These are phyloP conservation scores for Rhodotorula toruloides DNA, from an alignment of 768 basidiomycete genomes.

Conservation along the genomic window DNA sequence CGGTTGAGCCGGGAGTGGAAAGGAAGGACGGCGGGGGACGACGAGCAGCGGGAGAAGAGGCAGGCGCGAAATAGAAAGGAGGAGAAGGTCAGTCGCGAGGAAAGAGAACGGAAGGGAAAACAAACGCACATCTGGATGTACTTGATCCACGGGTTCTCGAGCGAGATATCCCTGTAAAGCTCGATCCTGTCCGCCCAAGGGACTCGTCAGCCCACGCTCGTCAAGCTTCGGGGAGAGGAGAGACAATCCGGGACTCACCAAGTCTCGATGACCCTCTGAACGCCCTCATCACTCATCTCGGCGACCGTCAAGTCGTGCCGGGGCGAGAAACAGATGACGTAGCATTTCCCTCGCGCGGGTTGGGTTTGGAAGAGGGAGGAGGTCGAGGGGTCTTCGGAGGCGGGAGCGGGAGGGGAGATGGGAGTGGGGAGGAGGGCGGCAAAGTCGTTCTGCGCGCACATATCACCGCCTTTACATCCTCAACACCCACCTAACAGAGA, in stretches of 20 bases:
- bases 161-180: slow-evolving; percentile 40
- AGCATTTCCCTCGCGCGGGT: slow-evolving; percentile 75
- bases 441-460: slow-evolving; percentile 39
- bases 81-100: no score
- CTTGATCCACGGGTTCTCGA: slow-evolving; percentile 38
- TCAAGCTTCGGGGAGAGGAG: slow-evolving; percentile 50
- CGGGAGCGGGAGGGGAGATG: slow-evolving; percentile 19
- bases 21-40: background rate
- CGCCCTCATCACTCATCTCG: slow-evolving; percentile 57
- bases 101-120: background rate
- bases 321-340: slow-evolving; percentile 80
- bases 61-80: background rate
- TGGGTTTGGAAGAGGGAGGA: slow-evolving; percentile 49
- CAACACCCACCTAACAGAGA: background rate
- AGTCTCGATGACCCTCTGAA: slow-evolving; percentile 61
- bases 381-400: slow-evolving; percentile 3
- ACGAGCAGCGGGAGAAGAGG: background rate
- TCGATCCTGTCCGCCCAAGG: slow-evolving; percentile 31
- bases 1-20: background rate
- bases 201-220: slow-evolving; percentile 19
- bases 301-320: slow-evolving; percentile 80
- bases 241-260: slow-evolving; percentile 55
- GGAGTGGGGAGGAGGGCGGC: slow-evolving; percentile 38
- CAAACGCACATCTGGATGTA: slow-evolving; percentile 44
- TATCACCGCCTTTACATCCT: no score